Conservation (phyloP, 2,329 filamentous ascomycete species). For the Lasiodiplodia theobromae region DNA sequence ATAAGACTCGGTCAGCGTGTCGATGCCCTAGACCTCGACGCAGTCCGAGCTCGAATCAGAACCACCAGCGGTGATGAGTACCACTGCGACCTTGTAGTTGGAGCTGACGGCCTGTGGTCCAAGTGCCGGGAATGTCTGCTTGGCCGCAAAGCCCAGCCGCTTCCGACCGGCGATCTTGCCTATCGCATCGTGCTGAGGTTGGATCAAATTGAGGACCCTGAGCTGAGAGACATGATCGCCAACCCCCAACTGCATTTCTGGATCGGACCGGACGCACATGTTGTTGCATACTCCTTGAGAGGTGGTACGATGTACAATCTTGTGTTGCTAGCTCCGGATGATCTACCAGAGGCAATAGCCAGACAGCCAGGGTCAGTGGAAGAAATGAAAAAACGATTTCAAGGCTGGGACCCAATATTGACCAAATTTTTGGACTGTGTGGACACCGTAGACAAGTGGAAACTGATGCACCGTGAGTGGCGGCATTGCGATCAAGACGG, state of each 20-base stretch:
- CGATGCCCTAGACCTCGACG: slow-evolving; percentile 56
- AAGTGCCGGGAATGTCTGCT: slow-evolving; percentile 60
- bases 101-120: slow-evolving; percentile 71
- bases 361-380: slow-evolving; percentile 61
- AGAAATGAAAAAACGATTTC: slow-evolving; percentile 68
- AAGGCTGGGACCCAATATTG: slow-evolving; percentile 69
- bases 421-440: slow-evolving; percentile 59
- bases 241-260: slow-evolving; percentile 66
- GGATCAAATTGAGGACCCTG: slow-evolving; percentile 59
- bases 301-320: slow-evolving; percentile 69
- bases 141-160: slow-evolving; percentile 55
- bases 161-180: slow-evolving; percentile 69
- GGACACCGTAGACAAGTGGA: slow-evolving; percentile 71
- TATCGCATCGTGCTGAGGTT: slow-evolving; percentile 66
- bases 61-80: slow-evolving; percentile 51
- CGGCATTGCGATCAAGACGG: not conserved
- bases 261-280: slow-evolving; percentile 68
- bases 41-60: slow-evolving; percentile 47
- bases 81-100: slow-evolving; percentile 65
- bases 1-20: slow-evolving; percentile 60
- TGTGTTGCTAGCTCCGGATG: slow-evolving; percentile 70
- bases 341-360: slow-evolving; percentile 62
- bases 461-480: slow-evolving; percentile 61
- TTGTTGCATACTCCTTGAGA: slow-evolving; percentile 68
- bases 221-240: slow-evolving; percentile 60